Percentiles rank a stretch among this genome's conserved stretches.
phyloP scores from a whole-genome alignment of 768 basidiomycete genomes.

The Cystobasidium ongulense region DNA sequence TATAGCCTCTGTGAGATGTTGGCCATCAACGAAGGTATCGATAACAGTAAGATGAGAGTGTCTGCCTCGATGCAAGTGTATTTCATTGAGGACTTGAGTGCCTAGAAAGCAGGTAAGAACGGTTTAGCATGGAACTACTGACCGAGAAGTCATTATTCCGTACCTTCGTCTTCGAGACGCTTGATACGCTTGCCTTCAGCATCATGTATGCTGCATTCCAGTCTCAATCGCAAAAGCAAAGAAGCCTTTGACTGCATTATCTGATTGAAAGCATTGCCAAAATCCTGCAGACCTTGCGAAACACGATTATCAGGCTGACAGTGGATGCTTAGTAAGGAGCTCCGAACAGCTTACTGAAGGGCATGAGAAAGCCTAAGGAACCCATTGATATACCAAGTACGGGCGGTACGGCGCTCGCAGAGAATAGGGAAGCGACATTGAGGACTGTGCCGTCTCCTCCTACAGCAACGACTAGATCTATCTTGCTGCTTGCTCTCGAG shows the following conservation, averaged over 20 bases:
- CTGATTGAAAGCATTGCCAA: constrained; percentile 67
- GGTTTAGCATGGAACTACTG: constrained; percentile 9
- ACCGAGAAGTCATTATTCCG: constrained; percentile 33
- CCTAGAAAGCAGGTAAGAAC: background rate
- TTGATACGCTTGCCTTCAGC: constrained; percentile 47
- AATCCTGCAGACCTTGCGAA: constrained; percentile 74
- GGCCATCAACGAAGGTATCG: constrained; percentile 85
- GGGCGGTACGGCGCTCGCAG: constrained; percentile 80
- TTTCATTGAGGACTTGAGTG: constrained; percentile 97
- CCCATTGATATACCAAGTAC: constrained; percentile 88
- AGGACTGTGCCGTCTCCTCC: constrained; percentile 94
- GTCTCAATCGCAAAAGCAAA: constrained; percentile 77
- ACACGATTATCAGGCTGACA: background rate
- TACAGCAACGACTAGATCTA: constrained; percentile 80
- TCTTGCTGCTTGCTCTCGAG: constrained; percentile 41
- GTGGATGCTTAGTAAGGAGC: too few species aligned
- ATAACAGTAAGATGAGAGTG: constrained; percentile 87
- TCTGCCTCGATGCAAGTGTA: constrained; percentile 81
- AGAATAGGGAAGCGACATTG: constrained; percentile 84
- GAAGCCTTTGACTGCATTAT: constrained; percentile 72
- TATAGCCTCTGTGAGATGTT: constrained; percentile 90
- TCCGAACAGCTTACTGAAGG: constrained; percentile 66
- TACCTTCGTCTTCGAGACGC: constrained; percentile 28
- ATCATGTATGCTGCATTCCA: constrained; percentile 71
- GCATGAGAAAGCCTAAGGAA: constrained; percentile 82